phyloP scores from a whole-genome alignment of 1,139 yeast species.

The Yamadazyma triangularis region DNA sequence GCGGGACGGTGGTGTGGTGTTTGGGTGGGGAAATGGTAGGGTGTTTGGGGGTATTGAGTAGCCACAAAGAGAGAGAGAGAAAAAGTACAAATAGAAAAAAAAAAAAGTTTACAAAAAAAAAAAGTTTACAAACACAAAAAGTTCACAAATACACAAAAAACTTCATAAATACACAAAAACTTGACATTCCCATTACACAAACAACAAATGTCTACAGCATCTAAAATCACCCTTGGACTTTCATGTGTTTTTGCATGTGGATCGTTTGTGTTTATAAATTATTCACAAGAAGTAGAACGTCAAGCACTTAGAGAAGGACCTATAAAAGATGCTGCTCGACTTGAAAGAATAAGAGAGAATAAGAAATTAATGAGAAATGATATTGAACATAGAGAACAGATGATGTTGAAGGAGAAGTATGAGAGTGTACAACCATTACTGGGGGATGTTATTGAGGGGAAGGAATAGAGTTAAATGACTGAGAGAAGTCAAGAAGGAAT shows the following conservation, averaged over 20 bases:
- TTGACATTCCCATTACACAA: no score
- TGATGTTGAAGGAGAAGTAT: conserved; percentile 57
- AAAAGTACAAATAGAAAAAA: no score
- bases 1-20: no score
- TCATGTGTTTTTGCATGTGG: conserved; percentile 54
- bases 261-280: conserved; percentile 63
- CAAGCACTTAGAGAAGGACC: conserved; percentile 75
- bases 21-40: no score
- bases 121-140: no score
- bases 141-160: no score
- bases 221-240: conserved; percentile 62
- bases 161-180: no score
- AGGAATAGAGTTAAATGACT: conserved; percentile 12
- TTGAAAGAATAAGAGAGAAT: conserved; percentile 38
- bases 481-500: conserved; percentile 1
- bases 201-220: conserved; percentile 71
- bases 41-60: no score
- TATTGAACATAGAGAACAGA: conserved; percentile 73
- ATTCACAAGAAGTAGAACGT: conserved; percentile 63
- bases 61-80: no score
- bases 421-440: conserved; percentile 63
- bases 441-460: conserved; percentile 34
- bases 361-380: conserved; percentile 51
- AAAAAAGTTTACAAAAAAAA: no score
- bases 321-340: conserved; percentile 66